phyloP scores from a whole-genome alignment of 1,284 basidiomycete genomes.

The Pseudozyma hubeiensis region DNA sequence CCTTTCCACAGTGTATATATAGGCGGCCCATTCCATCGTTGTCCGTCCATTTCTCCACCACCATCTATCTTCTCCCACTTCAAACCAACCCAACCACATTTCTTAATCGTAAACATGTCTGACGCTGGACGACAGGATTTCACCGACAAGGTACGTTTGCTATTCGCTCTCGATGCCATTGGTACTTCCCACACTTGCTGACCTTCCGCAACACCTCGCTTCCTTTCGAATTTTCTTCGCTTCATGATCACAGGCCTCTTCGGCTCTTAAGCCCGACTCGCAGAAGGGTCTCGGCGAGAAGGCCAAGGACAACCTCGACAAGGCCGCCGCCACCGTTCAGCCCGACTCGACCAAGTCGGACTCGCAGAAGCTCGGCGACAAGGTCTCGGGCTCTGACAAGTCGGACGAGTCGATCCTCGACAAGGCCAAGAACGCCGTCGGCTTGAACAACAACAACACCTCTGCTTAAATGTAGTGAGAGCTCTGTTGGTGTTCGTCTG shows the following conservation, averaged over 20 bases:
- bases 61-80: not conserved
- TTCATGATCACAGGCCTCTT: constrained; percentile 24
- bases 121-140: constrained; percentile 56
- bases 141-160: constrained; percentile 49
- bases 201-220: not conserved
- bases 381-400: constrained; percentile 70
- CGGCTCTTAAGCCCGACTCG: constrained; percentile 58
- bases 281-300: constrained; percentile 50
- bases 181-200: constrained; percentile 3
- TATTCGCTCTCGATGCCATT: not conserved
- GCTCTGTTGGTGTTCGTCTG: not conserved
- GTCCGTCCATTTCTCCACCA: not conserved
- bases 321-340: constrained; percentile 66
- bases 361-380: constrained; percentile 72
- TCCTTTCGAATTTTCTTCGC: not conserved
- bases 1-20: constrained; percentile 22
- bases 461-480: constrained; percentile 2
- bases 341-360: constrained; percentile 68
- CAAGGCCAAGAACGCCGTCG: constrained; percentile 59
- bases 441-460: constrained; percentile 45
- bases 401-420: constrained; percentile 52
- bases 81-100: constrained; percentile 14
- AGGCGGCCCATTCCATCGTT: constrained; percentile 1
- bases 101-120: constrained; percentile 43
- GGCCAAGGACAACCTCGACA: constrained; percentile 60